Evolutionary conservation across 176 grass and related monocot genomes (phyloP), one percentile per base, ranked within the genome.

Genomic region (Oryza nivara): DNA sequence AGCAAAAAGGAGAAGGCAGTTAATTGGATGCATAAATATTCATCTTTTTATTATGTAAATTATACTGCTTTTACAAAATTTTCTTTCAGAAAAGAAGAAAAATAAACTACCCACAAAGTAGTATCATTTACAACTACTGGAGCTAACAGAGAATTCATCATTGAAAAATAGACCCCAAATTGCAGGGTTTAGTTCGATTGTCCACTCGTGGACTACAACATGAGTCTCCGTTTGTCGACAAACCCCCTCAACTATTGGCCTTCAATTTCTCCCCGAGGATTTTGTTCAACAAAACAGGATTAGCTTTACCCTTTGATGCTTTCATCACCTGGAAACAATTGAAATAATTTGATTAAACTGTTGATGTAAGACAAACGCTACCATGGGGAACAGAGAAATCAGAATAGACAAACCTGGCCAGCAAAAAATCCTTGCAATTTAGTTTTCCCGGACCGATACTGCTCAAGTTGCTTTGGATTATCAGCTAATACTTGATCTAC

Each of bases 231-330:
- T 19, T 19, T 12, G 16, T 5, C 0, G 7, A 65, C 65, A 51
- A 70, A 36, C 3, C 28, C 60, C 52, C 25, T 95, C 58, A 88
- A 41, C 68, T 80, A 32, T 19, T 85, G 47, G 74, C 85, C 75
- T 93, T 89, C 20, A 98, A 73, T 77, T 97, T 97, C 66, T 92
- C 94, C 5, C 54, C 35, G 16, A 94, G 89, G 23, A 97, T 92
- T 81, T 97, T 95, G 64, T 91, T 95, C 79, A 98, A 77, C 82
- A 95, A 67, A 75, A 90, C 85, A 65, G 96, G 96, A 32, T 93
- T 98, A 16, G 96, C 96, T 79, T 98, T 98, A 61, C 96, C 93
- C 89, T 95, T 98, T 0, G 96, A 98, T 83, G 87, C 91, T 82
- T 98, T 98, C 96, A 98, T 98, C 76, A 93, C 93, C 96, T 98